phyloP scores from a whole-genome alignment of 352 stramenopile genomes.

The Phytophthora melonis region DNA sequence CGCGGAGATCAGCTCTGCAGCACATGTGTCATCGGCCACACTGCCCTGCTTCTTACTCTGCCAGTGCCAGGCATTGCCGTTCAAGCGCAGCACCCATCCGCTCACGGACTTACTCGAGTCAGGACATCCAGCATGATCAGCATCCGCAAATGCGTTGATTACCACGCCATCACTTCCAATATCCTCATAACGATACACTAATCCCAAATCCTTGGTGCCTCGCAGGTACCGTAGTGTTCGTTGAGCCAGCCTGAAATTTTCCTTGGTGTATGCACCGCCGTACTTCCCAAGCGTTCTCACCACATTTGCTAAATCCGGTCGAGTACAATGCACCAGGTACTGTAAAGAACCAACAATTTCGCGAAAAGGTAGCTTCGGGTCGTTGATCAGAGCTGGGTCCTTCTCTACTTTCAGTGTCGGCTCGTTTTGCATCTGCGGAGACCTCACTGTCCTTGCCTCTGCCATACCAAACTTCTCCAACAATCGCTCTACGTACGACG shows the following conservation, averaged over 20 bases:
- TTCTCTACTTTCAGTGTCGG: neutral
- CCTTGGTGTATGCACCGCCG: slow-evolving; percentile 7
- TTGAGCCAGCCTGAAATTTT: slow-evolving; percentile 14
- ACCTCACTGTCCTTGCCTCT: neutral
- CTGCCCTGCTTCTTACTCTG: slow-evolving; percentile 14
- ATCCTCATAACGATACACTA: slow-evolving; percentile 13
- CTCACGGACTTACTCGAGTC: slow-evolving; percentile 11
- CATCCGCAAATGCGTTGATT: slow-evolving; percentile 9
- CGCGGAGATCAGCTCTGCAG: slow-evolving; percentile 5
- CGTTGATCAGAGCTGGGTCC: neutral
- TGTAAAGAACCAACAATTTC: neutral
- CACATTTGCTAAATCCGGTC: neutral
- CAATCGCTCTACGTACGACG: neutral
- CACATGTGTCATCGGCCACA: neutral
- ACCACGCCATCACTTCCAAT: neutral
- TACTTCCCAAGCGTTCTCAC: slow-evolving; percentile 1
- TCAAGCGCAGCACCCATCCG: slow-evolving; percentile 1
- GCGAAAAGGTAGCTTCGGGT: neutral
- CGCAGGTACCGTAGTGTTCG: slow-evolving; percentile 10
- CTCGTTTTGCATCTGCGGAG: neutral
- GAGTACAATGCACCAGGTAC: neutral
- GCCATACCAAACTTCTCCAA: neutral
- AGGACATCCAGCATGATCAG: slow-evolving; percentile 8
- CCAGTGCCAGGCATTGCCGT: slow-evolving; percentile 5
- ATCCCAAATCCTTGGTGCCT: neutral